Conservation (phyloP, 2,329 filamentous ascomycete genomes). For the Corynespora cassiicola region DNA sequence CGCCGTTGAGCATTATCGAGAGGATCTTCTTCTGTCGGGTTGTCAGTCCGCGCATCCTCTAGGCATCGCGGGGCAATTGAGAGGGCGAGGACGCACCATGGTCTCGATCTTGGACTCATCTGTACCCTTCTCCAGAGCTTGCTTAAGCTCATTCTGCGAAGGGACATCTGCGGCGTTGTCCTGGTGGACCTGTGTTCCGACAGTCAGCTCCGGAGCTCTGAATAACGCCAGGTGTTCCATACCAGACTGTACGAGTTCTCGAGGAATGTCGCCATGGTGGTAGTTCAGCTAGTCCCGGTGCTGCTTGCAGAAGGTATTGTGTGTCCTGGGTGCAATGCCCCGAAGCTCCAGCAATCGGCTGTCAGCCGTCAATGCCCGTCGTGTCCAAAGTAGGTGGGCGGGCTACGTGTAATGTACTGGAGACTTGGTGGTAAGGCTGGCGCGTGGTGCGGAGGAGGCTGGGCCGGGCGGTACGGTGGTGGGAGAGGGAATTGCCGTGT, state of each 20-base stretch:
- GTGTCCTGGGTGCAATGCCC: constrained; percentile 28
- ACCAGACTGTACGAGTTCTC: constrained; percentile 93
- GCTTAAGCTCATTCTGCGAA: constrained; percentile 87
- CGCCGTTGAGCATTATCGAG: constrained; percentile 97
- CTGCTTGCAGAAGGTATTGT: constrained; percentile 7
- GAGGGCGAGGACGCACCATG: constrained; percentile 39
- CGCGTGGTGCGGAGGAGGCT: constrained; percentile 17
- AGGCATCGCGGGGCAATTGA: constrained; percentile 28
- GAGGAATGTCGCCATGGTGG: constrained; percentile 90
- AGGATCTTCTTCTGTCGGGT: constrained; percentile 75
- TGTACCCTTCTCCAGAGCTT: constrained; percentile 89
- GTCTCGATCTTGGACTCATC: constrained; percentile 94
- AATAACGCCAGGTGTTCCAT: constrained; percentile 35
- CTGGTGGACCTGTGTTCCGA: constrained; percentile 70
- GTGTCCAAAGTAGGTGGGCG: constrained; percentile 38
- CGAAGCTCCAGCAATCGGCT: constrained; percentile 32
- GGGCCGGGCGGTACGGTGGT: constrained; percentile 12
- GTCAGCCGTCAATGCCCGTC: constrained; percentile 39
- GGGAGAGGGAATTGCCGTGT: constrained; percentile 22
- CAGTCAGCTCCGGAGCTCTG: constrained; percentile 38
- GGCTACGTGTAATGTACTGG: constrained; percentile 41
- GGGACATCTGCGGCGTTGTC: constrained; percentile 95
- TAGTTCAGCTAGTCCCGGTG: constrained; percentile 11
- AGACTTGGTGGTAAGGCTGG: constrained; percentile 19
- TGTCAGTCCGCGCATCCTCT: constrained; percentile 60